Percentiles rank a stretch among this genome's conserved stretches.
These are phyloP conservation scores for Leishmania tarentolae DNA, from an alignment of 208 protist species.

Conservation along the genomic window DNA sequence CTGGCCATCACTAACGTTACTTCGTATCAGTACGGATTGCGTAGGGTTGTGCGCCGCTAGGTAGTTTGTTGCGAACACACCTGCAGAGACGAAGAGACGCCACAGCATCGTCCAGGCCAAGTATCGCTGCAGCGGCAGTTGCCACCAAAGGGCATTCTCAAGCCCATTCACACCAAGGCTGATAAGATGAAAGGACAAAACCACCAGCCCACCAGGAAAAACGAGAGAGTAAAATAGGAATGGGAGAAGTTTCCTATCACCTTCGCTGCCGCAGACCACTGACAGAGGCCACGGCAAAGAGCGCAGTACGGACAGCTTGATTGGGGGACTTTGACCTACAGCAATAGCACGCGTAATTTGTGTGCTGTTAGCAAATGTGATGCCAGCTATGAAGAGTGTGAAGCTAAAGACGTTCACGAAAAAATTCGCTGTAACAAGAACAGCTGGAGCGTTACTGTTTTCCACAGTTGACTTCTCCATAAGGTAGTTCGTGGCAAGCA, in stretches of 20 bases:
- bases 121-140: conserved; percentile 38
- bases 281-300: conserved; percentile 39
- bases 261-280: conserved; percentile 34
- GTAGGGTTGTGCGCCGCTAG: conserved; percentile 44
- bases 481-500: conserved; percentile 42
- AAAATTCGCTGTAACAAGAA: conserved; percentile 30
- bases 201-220: conserved; percentile 34
- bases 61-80: conserved; percentile 43
- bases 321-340: conserved; percentile 38
- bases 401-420: conserved; percentile 42
- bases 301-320: conserved; percentile 32
- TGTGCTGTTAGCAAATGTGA: conserved; percentile 37
- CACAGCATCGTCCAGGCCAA: conserved; percentile 44
- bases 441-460: conserved; percentile 34
- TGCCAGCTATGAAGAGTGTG: conserved; percentile 31
- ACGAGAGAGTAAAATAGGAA: conserved; percentile 41
- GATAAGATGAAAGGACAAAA: conserved; percentile 27
- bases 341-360: conserved; percentile 48
- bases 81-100: conserved; percentile 29
- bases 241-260: conserved; percentile 35
- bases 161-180: conserved; percentile 32
- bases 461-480: conserved; percentile 49
- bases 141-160: conserved; percentile 36
- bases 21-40: conserved; percentile 38
- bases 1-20: conserved; percentile 8